Conservation (phyloP, 345 rosid genomes). For the Iberis pinnata region DNA sequence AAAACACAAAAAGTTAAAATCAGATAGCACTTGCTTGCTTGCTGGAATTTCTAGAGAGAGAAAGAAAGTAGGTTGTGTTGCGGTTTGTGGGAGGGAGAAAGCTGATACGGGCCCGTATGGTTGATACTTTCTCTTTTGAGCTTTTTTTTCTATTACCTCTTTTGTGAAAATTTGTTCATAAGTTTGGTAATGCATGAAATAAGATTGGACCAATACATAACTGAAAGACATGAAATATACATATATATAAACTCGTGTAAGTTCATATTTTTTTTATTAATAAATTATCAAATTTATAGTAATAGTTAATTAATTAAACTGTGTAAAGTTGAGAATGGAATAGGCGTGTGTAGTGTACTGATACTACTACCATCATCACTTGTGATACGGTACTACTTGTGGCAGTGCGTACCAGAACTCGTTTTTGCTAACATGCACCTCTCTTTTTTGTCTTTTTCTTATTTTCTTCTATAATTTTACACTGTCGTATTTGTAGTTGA, state of each 20-base stretch:
- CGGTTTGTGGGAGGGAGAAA: conserved; percentile 20
- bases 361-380: not conserved
- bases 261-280: too few species aligned
- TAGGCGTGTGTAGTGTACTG: not conserved
- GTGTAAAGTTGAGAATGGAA: not conserved
- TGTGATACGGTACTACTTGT: not conserved
- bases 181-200: too few species aligned
- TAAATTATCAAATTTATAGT: too few species aligned
- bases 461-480: too few species aligned
- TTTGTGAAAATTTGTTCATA: conserved; percentile 23
- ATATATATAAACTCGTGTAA: too few species aligned
- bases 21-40: too few species aligned
- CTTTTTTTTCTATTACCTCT: not conserved
- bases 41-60: not conserved
- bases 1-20: not conserved
- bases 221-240: too few species aligned
- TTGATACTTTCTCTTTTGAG: conserved; percentile 8
- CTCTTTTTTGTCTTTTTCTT: not conserved
- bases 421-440: not conserved
- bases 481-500: too few species aligned
- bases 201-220: too few species aligned
- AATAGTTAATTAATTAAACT: too few species aligned
- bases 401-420: not conserved
- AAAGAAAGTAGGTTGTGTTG: conserved; percentile 14
- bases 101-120: conserved; percentile 28